Evolutionary conservation across 2,329 filamentous ascomycete species (phyloP).

Genomic region (Curvularia eragrostidis): DNA sequence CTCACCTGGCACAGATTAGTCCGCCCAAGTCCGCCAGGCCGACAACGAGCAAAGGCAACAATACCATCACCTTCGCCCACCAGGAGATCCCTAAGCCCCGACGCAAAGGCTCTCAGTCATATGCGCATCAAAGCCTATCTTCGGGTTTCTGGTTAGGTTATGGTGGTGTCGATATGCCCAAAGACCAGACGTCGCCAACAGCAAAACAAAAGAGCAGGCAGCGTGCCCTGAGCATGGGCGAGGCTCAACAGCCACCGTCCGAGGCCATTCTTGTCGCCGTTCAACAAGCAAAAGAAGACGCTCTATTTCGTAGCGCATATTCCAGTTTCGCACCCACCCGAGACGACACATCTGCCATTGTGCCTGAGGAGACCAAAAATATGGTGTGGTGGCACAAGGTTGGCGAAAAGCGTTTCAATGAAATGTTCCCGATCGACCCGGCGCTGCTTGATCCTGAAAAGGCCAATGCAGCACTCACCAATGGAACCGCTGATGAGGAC

Average conservation of each 20-base stretch:
- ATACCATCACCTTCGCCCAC: slow-evolving; percentile 58
- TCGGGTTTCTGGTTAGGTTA: slow-evolving; percentile 71
- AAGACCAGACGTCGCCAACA: slow-evolving; percentile 64
- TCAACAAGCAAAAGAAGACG: slow-evolving; percentile 72
- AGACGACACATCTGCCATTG: slow-evolving; percentile 74
- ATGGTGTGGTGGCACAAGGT: slow-evolving; percentile 78
- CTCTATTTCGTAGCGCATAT: slow-evolving; percentile 77
- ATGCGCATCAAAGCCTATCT: slow-evolving; percentile 70
- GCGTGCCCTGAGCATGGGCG: slow-evolving; percentile 70
- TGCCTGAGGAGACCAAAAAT: slow-evolving; percentile 71
- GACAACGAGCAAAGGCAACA: slow-evolving; percentile 65
- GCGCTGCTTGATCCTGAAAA: slow-evolving; percentile 49
- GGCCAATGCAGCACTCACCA: slow-evolving; percentile 43
- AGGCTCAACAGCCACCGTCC: slow-evolving; percentile 62
- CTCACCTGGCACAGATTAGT: slow-evolving; percentile 69
- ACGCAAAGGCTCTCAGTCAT: slow-evolving; percentile 57
- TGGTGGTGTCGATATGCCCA: slow-evolving; percentile 53
- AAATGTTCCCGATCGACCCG: slow-evolving; percentile 65
- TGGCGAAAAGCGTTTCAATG: slow-evolving; percentile 70
- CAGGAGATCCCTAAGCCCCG: slow-evolving; percentile 60
- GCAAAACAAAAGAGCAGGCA: slow-evolving; percentile 73
- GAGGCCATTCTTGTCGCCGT: slow-evolving; percentile 49
- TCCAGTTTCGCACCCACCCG: slow-evolving; percentile 79
- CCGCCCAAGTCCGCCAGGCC: slow-evolving; percentile 75
- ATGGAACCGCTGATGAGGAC: slow-evolving; percentile 48